Evolutionary conservation across 1,139 yeast species (phyloP), one percentile per base, ranked within the genome.

Genomic region (Zygosaccharomyces sapae): DNA sequence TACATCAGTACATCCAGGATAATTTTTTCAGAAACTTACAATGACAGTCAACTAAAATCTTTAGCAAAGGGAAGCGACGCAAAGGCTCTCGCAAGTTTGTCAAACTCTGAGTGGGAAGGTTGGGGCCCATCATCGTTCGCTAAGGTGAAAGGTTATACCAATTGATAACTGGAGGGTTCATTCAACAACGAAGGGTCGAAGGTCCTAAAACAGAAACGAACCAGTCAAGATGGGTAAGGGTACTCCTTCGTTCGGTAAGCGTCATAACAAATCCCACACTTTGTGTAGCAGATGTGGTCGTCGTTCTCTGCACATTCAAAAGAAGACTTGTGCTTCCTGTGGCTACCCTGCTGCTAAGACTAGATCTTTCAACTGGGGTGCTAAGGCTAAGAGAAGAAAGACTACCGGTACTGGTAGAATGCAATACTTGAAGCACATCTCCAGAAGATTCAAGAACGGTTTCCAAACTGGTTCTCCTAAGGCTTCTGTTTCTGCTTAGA

Each of bases 371-470:
- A 92, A 92, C 96, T 92, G 99, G 99, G 96, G 94, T 73, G 77
- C 78, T 65, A 92, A 92, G 86, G 96, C 97, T 71, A 88, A 90
- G 86, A 88, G 98, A 88, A 89, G 99, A 87, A 86, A 87, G 79
- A 92, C 99, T 68, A 90, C 97, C 67, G 99, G 99, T 81, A 84
- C 97, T 74, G 99, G 99, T 77, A 95, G 99, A 81, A 89, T 89
- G 95, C 80, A 92, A 75, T 82, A 92, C 88, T 83, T 94, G 77
- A 92, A 90, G 83, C 85, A 83, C 77, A 96, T 92, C 68, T 76
- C 94, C 67, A 88, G 97, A 83, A 87, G 90, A 81, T 92, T 90
- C 86, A 88, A 89, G 86, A 90, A 92, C 83, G 95, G 92, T 73
- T 92, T 92, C 96, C 97, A 88, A 79, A 73, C 92, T 66, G 89